Evolutionary conservation across 2,329 filamentous ascomycete species (phyloP).

Genomic region (Escovopsis sp.): DNA sequence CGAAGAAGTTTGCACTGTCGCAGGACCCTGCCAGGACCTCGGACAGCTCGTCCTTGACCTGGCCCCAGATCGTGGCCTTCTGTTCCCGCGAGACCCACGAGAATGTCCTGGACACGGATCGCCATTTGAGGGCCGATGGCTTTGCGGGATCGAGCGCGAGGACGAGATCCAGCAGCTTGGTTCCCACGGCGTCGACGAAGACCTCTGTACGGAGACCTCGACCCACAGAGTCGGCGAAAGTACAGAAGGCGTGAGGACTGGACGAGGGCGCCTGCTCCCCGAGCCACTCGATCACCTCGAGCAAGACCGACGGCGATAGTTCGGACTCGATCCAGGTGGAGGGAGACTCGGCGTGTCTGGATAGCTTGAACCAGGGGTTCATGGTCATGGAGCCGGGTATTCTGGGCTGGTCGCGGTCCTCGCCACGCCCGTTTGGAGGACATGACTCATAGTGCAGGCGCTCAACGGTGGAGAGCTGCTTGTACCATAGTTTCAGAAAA

Average conservation of each 20-base stretch:
- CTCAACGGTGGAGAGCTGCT: conserved; percentile 23
- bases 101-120: conserved; percentile 20
- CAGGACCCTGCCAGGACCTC: conserved; percentile 18
- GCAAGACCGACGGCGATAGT: conserved; percentile 28
- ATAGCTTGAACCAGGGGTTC: conserved; percentile 20
- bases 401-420: no score
- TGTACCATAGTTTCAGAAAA: conserved; percentile 33
- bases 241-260: conserved; percentile 19
- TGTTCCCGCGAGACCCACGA: conserved; percentile 19
- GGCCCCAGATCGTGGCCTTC: conserved; percentile 17
- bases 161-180: conserved; percentile 22
- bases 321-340: conserved; percentile 24
- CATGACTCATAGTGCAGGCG: conserved; percentile 11
- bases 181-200: conserved; percentile 26
- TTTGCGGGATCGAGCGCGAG: conserved; percentile 14
- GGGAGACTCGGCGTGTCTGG: conserved; percentile 7
- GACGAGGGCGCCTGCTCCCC: conserved; percentile 18
- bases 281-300: conserved; percentile 28
- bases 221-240: conserved; percentile 28
- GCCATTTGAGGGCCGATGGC: conserved; percentile 24
- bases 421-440: no score
- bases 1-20: conserved; percentile 20
- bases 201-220: conserved; percentile 26
- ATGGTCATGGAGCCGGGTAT: no score
- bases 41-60: conserved; percentile 16